Evolutionary conservation across 139 green algal species (phyloP), one percentile per base, ranked within the genome.

Genomic region (Desmodesmus armatus): DNA sequence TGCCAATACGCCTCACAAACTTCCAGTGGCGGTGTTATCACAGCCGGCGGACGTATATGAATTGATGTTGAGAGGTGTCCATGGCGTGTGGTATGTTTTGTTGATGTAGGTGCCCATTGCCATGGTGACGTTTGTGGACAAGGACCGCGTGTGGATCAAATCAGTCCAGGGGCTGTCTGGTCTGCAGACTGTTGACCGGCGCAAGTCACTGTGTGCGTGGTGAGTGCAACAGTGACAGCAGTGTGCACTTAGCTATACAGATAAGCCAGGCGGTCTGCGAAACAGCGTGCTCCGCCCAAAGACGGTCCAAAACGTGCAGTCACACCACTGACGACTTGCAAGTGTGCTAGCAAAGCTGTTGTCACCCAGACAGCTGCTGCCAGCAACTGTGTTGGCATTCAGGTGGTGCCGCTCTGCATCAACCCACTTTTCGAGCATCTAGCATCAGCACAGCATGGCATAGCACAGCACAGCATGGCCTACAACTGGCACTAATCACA

Each of bases 81-180:
- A 49, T 27, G 27, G 63, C 51, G 31, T 49, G 25, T 70, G 51
- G n/a, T 47, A 5, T 71, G 75, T 44, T 23, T 5, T 47, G 41
- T 9, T 35, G 7, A 15, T 78, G 69, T 72, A 82, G 71, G 58
- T 82, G 82, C 82, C 82, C 11, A 87, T 87, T 33, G 49, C 82
- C 5, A 69, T 82, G 55, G 41, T 87, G 9, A 87, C 82, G 9
- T 87, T 87, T 55, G 72, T 87, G 29, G 82, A 87, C 41, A 76
- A 76, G 43, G 82, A 87, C 71, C 60, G 82, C 7, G 82, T 87
- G 82, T 87, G 82, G 82, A 29, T 87, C 53, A 87, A 87, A 72
- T 78, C 55, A 15, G 82, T 82, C 39, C 43, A 77, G 72, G 82
- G 82, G 3, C 60, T 87, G 71, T 21, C 58, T 41, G 82, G 72